Evolutionary conservation across 352 stramenopile species (phyloP).

Genomic region (Globisporangium emineosum): DNA sequence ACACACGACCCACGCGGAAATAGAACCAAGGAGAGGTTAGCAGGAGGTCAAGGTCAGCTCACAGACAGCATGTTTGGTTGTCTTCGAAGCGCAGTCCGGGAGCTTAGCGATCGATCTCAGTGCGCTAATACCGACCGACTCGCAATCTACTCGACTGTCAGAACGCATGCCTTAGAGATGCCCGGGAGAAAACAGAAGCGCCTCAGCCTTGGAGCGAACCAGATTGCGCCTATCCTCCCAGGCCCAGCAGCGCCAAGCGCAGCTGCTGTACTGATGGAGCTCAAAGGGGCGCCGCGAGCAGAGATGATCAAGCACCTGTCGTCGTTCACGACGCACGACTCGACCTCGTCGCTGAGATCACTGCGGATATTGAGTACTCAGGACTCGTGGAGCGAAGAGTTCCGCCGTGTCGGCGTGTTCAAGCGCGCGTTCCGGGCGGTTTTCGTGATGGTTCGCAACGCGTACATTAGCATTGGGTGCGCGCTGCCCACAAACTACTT

Average conservation of each 20-base stretch:
- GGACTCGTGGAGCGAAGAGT: slow-evolving; percentile 5
- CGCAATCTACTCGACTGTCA: too few species aligned
- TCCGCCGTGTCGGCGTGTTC: neutral
- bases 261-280: neutral
- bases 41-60: too few species aligned
- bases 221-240: neutral
- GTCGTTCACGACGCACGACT: neutral
- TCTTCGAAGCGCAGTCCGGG: too few species aligned
- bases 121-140: too few species aligned
- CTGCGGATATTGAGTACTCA: neutral
- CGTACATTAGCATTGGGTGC: neutral
- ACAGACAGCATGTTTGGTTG: too few species aligned
- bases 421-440: neutral
- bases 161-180: neutral
- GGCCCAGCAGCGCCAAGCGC: too few species aligned
- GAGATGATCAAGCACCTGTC: neutral
- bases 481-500: neutral
- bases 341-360: slow-evolving; percentile 2
- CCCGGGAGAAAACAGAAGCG: neutral
- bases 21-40: too few species aligned
- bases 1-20: too few species aligned
- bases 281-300: neutral
- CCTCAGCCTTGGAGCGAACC: neutral
- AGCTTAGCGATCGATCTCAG: too few species aligned
- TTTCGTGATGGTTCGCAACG: slow-evolving; percentile 4